These are phyloP conservation scores for Galerina sulciceps DNA, from an alignment of 768 basidiomycete genomes.

Conservation along the genomic window DNA sequence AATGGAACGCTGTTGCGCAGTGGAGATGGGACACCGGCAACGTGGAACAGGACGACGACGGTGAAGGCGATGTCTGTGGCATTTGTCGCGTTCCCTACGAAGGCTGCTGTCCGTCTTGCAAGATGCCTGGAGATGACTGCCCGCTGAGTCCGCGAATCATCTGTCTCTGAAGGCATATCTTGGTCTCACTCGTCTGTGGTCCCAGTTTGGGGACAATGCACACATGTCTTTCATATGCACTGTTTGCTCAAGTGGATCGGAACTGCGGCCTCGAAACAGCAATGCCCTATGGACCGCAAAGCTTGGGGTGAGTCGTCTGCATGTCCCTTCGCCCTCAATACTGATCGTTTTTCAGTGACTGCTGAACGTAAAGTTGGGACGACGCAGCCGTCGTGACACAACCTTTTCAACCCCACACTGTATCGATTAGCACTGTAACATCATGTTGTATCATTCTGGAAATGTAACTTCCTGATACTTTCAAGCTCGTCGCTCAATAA, in stretches of 20 bases:
- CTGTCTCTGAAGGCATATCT: neutral
- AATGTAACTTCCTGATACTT: neutral
- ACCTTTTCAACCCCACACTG: neutral
- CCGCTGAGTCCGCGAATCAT: constrained; percentile 25
- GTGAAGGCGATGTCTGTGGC: constrained; percentile 72
- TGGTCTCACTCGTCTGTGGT: neutral
- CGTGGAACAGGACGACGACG: constrained; percentile 42
- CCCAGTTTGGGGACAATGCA: constrained; percentile 98
- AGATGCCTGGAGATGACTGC: constrained; percentile 88
- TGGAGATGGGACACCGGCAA: constrained; percentile 42
- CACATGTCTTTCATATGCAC: constrained; percentile 98
- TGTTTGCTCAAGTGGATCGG: constrained; percentile 96
- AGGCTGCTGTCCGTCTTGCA: constrained; percentile 94
- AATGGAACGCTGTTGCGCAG: constrained; percentile 83
- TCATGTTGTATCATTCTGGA: neutral
- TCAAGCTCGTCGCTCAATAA: neutral
- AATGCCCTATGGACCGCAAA: constrained; percentile 98
- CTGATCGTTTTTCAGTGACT: constrained; percentile 5
- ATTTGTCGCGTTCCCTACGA: constrained; percentile 94
- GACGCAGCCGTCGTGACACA: constrained; percentile 2
- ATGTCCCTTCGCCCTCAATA: neutral
- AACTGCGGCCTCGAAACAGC: constrained; percentile 86
- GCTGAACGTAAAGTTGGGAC: constrained; percentile 18
- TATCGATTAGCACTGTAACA: constrained; percentile 1
- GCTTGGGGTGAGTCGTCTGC: constrained; percentile 74